Evolutionary conservation across 371 early-diverging fungal genomes (phyloP).

Genomic region (Lichtheimia ornata): DNA sequence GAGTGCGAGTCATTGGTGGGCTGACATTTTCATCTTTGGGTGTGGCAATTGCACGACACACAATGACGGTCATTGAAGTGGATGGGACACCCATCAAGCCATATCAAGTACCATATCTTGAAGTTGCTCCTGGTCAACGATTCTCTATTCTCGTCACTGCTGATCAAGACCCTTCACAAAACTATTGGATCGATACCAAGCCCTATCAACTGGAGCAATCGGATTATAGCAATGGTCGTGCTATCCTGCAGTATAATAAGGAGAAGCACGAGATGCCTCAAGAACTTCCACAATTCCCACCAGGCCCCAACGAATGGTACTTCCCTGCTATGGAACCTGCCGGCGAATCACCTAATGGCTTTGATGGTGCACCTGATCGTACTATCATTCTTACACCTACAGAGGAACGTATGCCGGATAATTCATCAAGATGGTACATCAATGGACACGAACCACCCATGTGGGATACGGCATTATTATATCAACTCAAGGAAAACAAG

Average conservation of each 20-base stretch:
- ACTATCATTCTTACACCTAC: slow-evolving; percentile 15
- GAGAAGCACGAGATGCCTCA: background rate
- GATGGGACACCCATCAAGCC: slow-evolving; percentile 34
- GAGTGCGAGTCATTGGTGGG: slow-evolving; percentile 42
- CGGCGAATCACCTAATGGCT: background rate
- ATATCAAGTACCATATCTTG: slow-evolving; percentile 8
- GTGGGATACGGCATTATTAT: slow-evolving; percentile 13
- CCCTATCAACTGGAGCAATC: slow-evolving; percentile 8
- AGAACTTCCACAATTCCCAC: slow-evolving; percentile 10
- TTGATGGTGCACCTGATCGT: slow-evolving; percentile 15
- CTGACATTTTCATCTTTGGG: slow-evolving; percentile 32
- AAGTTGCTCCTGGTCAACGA: slow-evolving; percentile 28
- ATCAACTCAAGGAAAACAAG: slow-evolving; percentile 8
- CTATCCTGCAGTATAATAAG: slow-evolving; percentile 17
- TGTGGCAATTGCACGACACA: slow-evolving; percentile 39
- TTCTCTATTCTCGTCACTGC: slow-evolving; percentile 25
- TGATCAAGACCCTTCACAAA: slow-evolving; percentile 13
- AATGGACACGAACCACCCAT: slow-evolving; percentile 11
- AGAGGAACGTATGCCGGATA: slow-evolving; percentile 9
- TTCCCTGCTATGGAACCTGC: slow-evolving; percentile 14
- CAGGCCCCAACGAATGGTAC: slow-evolving; percentile 15
- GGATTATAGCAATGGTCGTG: slow-evolving; percentile 11
- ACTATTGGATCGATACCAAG: slow-evolving; percentile 12
- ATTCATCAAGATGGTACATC: slow-evolving; percentile 21
- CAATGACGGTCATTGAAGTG: slow-evolving; percentile 48